A percentile compares a stretch with the other conserved stretches of the same genome.
Conservation (phyloP, 139 green algal species). For the Ettlia oleoabundans region DNA sequence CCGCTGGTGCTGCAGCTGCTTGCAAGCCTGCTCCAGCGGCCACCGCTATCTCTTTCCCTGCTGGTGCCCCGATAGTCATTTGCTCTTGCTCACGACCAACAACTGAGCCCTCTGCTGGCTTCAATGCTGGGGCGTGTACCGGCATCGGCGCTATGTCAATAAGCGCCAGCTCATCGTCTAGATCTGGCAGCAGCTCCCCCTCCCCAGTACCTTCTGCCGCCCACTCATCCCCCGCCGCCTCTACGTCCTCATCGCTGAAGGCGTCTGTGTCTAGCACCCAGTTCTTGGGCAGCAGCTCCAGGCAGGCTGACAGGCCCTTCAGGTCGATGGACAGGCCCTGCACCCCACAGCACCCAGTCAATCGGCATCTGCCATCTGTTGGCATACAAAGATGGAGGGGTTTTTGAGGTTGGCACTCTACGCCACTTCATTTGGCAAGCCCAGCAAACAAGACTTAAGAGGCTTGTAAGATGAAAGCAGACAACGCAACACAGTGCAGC, state of each 20-base stretch:
- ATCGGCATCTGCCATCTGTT: no score
- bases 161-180: neutral
- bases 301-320: conserved; percentile 28
- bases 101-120: no score
- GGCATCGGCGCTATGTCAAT: no score
- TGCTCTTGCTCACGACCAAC: neutral
- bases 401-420: no score
- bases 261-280: conserved; percentile 26
- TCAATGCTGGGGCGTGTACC: no score
- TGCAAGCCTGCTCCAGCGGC: neutral
- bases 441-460: no score
- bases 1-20: neutral
- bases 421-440: no score
- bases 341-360: no score
- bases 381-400: no score
- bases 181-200: neutral
- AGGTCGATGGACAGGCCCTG: conserved; percentile 40
- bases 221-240: neutral
- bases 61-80: neutral
- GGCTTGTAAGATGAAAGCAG: no score
- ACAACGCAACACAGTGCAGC: no score
- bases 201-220: neutral
- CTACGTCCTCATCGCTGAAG: conserved; percentile 3
- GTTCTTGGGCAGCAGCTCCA: conserved; percentile 24
- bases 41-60: neutral